These are phyloP conservation scores for Cryptosporidium felis DNA, from an alignment of 169 alveolate genomes.

Conservation along the genomic window DNA sequence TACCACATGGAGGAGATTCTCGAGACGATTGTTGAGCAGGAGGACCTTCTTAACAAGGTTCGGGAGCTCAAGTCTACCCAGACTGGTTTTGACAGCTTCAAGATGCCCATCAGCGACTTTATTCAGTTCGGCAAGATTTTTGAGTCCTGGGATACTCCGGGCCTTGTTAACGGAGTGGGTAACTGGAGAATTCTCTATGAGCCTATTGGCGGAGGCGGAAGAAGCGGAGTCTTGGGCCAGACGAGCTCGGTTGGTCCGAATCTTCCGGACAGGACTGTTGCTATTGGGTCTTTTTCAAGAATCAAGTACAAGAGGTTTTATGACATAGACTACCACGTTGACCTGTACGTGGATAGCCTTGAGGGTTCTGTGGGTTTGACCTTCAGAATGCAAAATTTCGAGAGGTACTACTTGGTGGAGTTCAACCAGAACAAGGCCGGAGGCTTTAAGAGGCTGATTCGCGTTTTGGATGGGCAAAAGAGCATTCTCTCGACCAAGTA, in stretches of 20 bases:
- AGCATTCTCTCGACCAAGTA: conserved; percentile 83
- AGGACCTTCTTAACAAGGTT: conserved; percentile 35
- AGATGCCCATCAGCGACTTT: conserved; percentile 68
- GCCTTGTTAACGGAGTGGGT: conserved; percentile 60
- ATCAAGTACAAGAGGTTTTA: conserved; percentile 77
- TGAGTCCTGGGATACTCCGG: conserved; percentile 71
- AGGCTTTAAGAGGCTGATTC: conserved; percentile 83
- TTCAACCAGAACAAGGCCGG: conserved; percentile 77
- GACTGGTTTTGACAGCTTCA: conserved; percentile 63
- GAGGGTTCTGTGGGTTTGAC: conserved; percentile 81
- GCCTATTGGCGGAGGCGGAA: conserved; percentile 71
- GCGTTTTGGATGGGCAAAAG: conserved; percentile 84
- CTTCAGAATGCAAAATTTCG: conserved; percentile 79
- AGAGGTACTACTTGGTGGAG: conserved; percentile 80
- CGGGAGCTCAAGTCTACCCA: conserved; percentile 60
- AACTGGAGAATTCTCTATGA: conserved; percentile 69
- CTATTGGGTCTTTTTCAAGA: conserved; percentile 77
- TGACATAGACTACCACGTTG: conserved; percentile 77
- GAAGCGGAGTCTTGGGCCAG: conserved; percentile 71
- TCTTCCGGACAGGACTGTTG: conserved; percentile 35
- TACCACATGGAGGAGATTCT: conserved; percentile 57
- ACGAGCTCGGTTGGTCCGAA: conserved; percentile 65
- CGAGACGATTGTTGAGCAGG: conserved; percentile 65
- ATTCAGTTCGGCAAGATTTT: conserved; percentile 53
- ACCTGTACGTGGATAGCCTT: conserved; percentile 76